These are phyloP conservation scores for Scheffersomyces cryptocercus DNA, from an alignment of 1,139 yeast species.

Conservation along the genomic window DNA sequence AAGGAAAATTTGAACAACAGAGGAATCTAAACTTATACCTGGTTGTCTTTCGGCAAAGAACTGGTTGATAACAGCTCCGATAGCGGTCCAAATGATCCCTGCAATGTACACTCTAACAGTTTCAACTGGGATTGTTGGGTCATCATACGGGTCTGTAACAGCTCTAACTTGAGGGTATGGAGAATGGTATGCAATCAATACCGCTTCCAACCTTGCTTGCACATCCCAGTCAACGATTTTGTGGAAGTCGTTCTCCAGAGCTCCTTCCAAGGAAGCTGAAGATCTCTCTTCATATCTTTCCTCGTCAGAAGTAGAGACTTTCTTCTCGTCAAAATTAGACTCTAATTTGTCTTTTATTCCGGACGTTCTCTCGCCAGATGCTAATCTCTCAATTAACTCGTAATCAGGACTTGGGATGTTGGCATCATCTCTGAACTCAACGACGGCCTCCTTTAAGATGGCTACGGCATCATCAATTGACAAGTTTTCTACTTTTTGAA, in stretches of 20 bases:
- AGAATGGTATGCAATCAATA: slow-evolving; percentile 4
- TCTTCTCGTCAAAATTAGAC: not conserved
- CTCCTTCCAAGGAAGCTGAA: too few species aligned
- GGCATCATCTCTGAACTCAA: slow-evolving; percentile 23
- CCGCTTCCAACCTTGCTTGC: slow-evolving; percentile 6
- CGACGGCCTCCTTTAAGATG: slow-evolving; percentile 18
- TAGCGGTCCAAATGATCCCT: slow-evolving; percentile 4
- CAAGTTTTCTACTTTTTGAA: slow-evolving; percentile 21
- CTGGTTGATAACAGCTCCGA: slow-evolving; percentile 12
- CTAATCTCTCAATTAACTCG: slow-evolving; percentile 12
- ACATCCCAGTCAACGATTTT: slow-evolving; percentile 4
- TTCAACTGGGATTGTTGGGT: slow-evolving; percentile 6
- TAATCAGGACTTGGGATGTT: slow-evolving; percentile 21
- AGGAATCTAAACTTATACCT: slow-evolving; percentile 9
- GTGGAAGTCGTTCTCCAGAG: not conserved
- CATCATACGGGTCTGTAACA: slow-evolving; percentile 7
- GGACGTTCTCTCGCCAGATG: not conserved
- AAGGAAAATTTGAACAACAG: slow-evolving; percentile 27
- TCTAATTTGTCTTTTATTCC: not conserved
- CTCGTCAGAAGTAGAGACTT: too few species aligned
- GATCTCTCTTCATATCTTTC: too few species aligned
- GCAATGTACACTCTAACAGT: slow-evolving; percentile 8
- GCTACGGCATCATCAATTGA: slow-evolving; percentile 16
- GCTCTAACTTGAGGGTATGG: slow-evolving; percentile 9
- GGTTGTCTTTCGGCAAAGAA: slow-evolving; percentile 12